Evolutionary conservation across 2,329 filamentous ascomycete species (phyloP).

Genomic region (Ophiocordyceps camponoti-leonardi): DNA sequence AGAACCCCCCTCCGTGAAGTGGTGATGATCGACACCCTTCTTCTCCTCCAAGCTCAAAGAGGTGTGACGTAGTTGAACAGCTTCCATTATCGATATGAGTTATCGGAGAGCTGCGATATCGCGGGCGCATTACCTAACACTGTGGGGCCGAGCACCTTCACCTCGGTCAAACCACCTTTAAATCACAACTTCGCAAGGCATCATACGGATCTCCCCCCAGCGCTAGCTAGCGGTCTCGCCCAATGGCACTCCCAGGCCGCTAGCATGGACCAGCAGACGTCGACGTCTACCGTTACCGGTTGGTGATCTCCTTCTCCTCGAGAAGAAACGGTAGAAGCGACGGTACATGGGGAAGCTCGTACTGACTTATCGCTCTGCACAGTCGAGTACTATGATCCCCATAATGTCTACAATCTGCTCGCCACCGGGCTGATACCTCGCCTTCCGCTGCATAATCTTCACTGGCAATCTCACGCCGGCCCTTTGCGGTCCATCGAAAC

Average conservation of each 20-base stretch:
- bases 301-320: not conserved
- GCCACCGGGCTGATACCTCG: slow-evolving; percentile 61
- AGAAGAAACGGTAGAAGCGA: not conserved
- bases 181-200: not conserved
- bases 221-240: not conserved
- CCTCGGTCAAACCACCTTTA: not conserved
- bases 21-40: too few species aligned
- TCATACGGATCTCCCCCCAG: not conserved
- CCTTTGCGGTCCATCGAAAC: slow-evolving; percentile 87
- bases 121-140: not conserved
- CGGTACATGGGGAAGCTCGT: too few species aligned
- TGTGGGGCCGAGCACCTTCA: not conserved
- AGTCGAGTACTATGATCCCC: slow-evolving; percentile 96
- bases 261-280: slow-evolving; percentile 1
- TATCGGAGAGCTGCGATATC: not conserved
- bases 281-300: slow-evolving; percentile 1
- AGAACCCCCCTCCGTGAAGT: too few species aligned
- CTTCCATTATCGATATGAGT: not conserved
- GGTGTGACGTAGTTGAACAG: not conserved
- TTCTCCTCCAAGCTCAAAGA: too few species aligned
- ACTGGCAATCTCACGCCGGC: slow-evolving; percentile 90
- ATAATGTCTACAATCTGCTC: slow-evolving; percentile 69
- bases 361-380: not conserved
- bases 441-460: slow-evolving; percentile 75
- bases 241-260: not conserved